Conservation (phyloP, 1,139 yeast species). For the Yamadazyma dushanensis region DNA sequence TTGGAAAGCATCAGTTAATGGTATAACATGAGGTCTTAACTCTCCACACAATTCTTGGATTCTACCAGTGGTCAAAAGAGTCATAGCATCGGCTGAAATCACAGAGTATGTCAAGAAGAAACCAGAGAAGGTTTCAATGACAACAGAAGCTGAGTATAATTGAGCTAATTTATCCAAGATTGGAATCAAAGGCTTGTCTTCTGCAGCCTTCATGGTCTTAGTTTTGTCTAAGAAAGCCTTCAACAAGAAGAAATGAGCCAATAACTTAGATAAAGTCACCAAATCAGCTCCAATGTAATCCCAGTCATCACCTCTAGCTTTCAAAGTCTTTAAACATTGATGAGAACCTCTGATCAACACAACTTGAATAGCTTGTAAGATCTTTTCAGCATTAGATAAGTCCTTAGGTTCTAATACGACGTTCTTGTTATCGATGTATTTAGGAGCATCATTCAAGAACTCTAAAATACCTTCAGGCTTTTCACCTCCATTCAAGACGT, state of each 20-base stretch:
- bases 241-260: slow-evolving; percentile 39
- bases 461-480: slow-evolving; percentile 35
- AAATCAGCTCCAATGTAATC: slow-evolving; percentile 59
- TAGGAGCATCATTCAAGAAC: slow-evolving; percentile 39
- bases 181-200: slow-evolving; percentile 26
- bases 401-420: slow-evolving; percentile 31
- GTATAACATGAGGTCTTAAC: slow-evolving; percentile 46
- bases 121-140: slow-evolving; percentile 39
- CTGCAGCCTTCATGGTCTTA: slow-evolving; percentile 21
- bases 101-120: slow-evolving; percentile 41
- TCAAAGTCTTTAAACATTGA: slow-evolving; percentile 31
- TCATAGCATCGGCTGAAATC: slow-evolving; percentile 33
- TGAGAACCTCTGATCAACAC: slow-evolving; percentile 40
- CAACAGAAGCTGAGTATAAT: slow-evolving; percentile 29
- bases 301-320: slow-evolving; percentile 33
- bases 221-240: slow-evolving; percentile 31
- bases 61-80: slow-evolving; percentile 30
- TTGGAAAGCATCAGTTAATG: slow-evolving; percentile 51
- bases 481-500: slow-evolving; percentile 32
- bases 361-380: slow-evolving; percentile 43
- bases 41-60: slow-evolving; percentile 37
- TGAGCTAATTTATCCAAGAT: slow-evolving; percentile 28
- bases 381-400: slow-evolving; percentile 30
- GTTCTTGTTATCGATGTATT: slow-evolving; percentile 24
- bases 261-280: slow-evolving; percentile 58